phyloP scores from a whole-genome alignment of 2,329 filamentous ascomycete genomes.

The Colletotrichum sp. region DNA sequence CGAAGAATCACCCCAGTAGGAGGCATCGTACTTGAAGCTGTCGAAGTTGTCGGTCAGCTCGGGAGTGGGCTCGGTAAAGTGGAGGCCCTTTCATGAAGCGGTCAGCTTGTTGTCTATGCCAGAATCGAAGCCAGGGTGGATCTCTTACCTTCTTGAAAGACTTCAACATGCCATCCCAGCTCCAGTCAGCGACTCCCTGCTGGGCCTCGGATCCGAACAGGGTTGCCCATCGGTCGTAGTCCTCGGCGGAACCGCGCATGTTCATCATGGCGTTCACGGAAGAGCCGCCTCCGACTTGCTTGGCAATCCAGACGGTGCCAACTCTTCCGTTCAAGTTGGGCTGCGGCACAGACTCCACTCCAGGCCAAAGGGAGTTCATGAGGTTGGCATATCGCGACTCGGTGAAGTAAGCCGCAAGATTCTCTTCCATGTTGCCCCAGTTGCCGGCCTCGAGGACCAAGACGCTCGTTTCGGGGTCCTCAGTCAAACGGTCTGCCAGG shows the following conservation, averaged over 20 bases:
- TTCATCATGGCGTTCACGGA: constrained; percentile 22
- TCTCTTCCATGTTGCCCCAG: constrained; percentile 8
- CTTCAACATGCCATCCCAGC: constrained; percentile 40
- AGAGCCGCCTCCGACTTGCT: constrained; percentile 20
- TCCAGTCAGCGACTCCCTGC: constrained; percentile 32
- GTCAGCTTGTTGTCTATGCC: background rate
- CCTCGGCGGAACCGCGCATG: constrained; percentile 19
- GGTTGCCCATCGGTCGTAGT: constrained; percentile 32
- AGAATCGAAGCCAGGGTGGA: background rate
- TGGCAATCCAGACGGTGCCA: background rate
- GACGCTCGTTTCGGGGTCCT: constrained; percentile 6
- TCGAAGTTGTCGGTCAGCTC: constrained; percentile 26
- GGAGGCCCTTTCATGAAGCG: background rate
- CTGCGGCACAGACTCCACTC: constrained; percentile 6
- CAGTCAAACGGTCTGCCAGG: constrained; percentile 34
- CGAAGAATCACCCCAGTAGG: constrained; percentile 42
- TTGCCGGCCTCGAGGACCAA: constrained; percentile 15
- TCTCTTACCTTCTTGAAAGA: constrained; percentile 47
- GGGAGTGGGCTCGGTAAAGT: constrained; percentile 15
- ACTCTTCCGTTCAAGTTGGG: background rate
- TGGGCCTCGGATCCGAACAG: constrained; percentile 41
- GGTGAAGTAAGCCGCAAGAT: background rate
- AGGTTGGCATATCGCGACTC: background rate
- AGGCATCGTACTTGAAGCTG: constrained; percentile 34
- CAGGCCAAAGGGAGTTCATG: background rate